phyloP scores from a whole-genome alignment of 352 stramenopile genomes.

The Phytophthora pisi region DNA sequence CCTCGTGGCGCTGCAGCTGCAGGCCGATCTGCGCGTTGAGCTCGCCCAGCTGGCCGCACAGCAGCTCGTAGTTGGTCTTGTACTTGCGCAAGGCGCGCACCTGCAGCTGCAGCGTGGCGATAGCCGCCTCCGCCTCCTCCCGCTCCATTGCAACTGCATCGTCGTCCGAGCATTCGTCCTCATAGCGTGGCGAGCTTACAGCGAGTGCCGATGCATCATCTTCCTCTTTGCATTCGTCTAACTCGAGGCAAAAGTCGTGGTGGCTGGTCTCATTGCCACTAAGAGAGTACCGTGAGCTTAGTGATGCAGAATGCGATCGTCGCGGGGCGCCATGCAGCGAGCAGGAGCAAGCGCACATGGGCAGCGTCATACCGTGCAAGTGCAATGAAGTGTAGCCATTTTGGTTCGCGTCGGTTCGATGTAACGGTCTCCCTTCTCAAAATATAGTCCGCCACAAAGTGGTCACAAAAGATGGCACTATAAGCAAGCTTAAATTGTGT shows the following conservation, averaged over 20 bases:
- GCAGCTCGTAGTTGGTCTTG: conserved; percentile 78
- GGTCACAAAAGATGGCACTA: too few species aligned
- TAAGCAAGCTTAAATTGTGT: not conserved
- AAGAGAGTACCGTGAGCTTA: not conserved
- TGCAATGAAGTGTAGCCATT: conserved; percentile 27
- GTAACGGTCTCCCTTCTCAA: conserved; percentile 10
- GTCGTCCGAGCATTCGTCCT: not conserved
- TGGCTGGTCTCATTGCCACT: not conserved
- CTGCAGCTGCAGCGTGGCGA: conserved; percentile 47
- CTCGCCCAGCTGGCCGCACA: conserved; percentile 69
- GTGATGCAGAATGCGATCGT: not conserved
- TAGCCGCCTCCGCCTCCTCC: conserved; percentile 13
- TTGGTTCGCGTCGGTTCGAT: conserved; percentile 23
- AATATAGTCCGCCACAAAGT: not conserved
- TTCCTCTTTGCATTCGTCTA: conserved; percentile 2
- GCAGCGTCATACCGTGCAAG: conserved; percentile 5
- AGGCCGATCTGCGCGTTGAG: conserved; percentile 75
- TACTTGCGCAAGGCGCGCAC: conserved; percentile 68
- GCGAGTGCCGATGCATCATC: not conserved
- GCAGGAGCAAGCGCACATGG: conserved; percentile 18
- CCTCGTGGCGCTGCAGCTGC: conserved; percentile 73
- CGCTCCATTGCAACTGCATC: conserved; percentile 10
- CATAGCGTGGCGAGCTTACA: conserved; percentile 5
- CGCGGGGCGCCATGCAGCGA: not conserved
- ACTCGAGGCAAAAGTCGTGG: not conserved